These are phyloP conservation scores for Pichia phayaonensis DNA, from an alignment of 805 yeast genomes.

Conservation along the genomic window DNA sequence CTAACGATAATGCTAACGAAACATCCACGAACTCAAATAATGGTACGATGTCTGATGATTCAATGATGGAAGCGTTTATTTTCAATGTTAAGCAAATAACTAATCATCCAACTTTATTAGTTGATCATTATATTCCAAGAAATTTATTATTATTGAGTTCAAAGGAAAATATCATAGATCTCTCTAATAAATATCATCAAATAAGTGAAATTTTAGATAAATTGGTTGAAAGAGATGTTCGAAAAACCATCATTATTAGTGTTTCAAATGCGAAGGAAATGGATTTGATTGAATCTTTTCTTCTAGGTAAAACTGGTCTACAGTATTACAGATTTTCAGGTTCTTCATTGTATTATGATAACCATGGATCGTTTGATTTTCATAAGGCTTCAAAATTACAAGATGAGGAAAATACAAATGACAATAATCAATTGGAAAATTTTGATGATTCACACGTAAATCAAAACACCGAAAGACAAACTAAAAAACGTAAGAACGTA, in stretches of 20 bases:
- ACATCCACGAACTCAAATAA: neutral
- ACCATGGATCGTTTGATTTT: constrained; percentile 27
- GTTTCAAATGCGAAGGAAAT: constrained; percentile 61
- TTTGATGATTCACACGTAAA: neutral
- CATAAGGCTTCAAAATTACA: constrained; percentile 12
- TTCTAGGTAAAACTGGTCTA: constrained; percentile 59
- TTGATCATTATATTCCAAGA: constrained; percentile 71
- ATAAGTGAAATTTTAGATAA: constrained; percentile 42
- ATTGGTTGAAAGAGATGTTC: constrained; percentile 20
- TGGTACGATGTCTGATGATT: constrained; percentile 18
- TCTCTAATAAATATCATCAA: constrained; percentile 54
- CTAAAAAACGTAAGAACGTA: constrained; percentile 3
- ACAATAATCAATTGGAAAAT: neutral
- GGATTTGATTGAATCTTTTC: constrained; percentile 69
- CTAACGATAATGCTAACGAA: neutral
- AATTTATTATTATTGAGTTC: constrained; percentile 60
- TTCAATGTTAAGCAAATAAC: constrained; percentile 42
- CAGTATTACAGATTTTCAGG: constrained; percentile 64
- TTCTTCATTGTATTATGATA: constrained; percentile 37
- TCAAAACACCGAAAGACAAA: neutral
- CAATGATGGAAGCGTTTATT: constrained; percentile 35
- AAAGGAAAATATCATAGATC: constrained; percentile 41
- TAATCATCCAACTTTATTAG: constrained; percentile 64
- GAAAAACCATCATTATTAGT: constrained; percentile 36
- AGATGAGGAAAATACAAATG: constrained; percentile 5